Evolutionary conservation across 768 basidiomycete genomes (phyloP), one percentile per base, ranked within the genome.

Genomic region (Tylopilus sp.): DNA sequence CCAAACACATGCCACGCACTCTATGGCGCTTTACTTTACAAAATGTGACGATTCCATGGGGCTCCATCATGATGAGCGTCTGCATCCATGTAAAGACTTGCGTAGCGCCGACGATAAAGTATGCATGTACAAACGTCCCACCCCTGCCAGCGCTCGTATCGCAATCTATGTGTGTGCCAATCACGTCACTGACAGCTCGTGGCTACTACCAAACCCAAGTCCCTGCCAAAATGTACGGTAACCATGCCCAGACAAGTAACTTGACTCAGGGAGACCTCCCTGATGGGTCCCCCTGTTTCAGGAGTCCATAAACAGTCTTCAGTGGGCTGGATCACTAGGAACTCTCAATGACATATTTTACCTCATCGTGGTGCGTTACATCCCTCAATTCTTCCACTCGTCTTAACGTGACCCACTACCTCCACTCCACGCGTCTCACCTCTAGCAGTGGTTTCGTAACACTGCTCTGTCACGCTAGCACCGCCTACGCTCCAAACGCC

Each of bases 231-330:
- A 40, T 20, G 18, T 31, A 28, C 42, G 31, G 30, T 6, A 41
- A 51, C 43, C 22, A 17, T 9, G 13, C 28, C 49, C 20, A 39
- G n/a, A 30, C 3, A 20, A 13, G 41, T 21, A 40, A 40, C 28
- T 43, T 22, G 38, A 21, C 20, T 39, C 38, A 20, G 38, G 13
- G 20, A 21, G 20, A 20, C 20, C 20, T 21, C 26, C 28, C 21
- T 39, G 25, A 26, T 39, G 23, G 7, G 22, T 42, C 12, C 21
- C 44, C 47, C 52, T 61, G 62, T 64, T 61, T 64, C 61, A 53
- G 28, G 48, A 47, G 31, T 2, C 20, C 30, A 35, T 31, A 25
- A 48, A 26, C 12, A 28, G 26, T 7, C 12, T 23, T 25, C 36
- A 33, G 38, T 23, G n/a, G 13, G 23, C 10, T 46, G 38, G 38